Percentiles rank a stretch among this genome's conserved stretches.
Evolutionary conservation across 345 rosid genomes (phyloP).

Genomic region (Arabidopsis arenosa): DNA sequence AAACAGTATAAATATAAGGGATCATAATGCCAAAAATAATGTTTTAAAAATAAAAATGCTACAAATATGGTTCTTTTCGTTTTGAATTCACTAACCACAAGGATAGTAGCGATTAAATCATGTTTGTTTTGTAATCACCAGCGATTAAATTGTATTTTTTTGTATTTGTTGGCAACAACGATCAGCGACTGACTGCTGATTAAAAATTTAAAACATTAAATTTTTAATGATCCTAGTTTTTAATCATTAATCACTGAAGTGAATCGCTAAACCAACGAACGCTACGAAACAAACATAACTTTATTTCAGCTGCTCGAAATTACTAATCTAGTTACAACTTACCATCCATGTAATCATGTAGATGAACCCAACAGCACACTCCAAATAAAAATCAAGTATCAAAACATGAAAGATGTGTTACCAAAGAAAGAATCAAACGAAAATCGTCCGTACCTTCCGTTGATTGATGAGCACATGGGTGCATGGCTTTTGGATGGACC

Average conservation of each 20-base stretch:
- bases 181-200: too few relatives aligned
- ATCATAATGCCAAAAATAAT: not conserved
- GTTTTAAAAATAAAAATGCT: not conserved
- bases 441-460: conserved; percentile 40
- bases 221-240: too few relatives aligned
- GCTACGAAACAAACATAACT: not conserved
- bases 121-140: not conserved
- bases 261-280: not conserved
- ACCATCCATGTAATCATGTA: not conserved
- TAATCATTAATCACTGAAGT: not conserved
- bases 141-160: not conserved
- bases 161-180: too few relatives aligned
- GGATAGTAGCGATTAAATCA: not conserved
- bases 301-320: not conserved
- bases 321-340: not conserved
- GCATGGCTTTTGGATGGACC: conserved; percentile 31
- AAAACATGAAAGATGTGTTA: conserved; percentile 9
- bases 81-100: not conserved
- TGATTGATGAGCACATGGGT: conserved; percentile 36
- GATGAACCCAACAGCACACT: conserved; percentile 4
- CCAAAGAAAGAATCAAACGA: conserved; percentile 37
- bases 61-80: not conserved
- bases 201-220: too few relatives aligned
- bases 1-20: too few relatives aligned
- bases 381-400: not conserved